Base-by-base conservation (phyloP, 2,329 filamentous ascomycete species). In the Fusarium sororula region DNA sequence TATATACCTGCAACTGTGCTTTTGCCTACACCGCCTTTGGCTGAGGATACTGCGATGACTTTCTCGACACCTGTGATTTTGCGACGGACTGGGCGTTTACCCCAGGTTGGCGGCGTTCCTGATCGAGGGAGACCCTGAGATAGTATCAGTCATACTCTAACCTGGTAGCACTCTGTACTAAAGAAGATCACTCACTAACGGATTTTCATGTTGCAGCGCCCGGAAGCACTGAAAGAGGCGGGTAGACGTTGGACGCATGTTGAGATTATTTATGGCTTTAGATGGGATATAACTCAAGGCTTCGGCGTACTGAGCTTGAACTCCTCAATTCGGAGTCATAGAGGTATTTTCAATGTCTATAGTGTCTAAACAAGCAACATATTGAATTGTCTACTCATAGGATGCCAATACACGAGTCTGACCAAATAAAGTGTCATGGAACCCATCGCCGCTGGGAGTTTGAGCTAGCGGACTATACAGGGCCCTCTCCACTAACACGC, bases 11-110 rank as follows among this genome's bases (percentile, higher is more conserved):
- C 92, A 50, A 98, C 91, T 13, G 96, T 99, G 76, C 94, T 98
- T 81, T 99, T 99, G 3, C 96, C 96, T 1, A 99, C 96, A n/a
- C 96, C 96, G 6, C 96, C 96, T 81, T 99, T 99, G 20, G 96
- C 96, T 4, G 95, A 98, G 8, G 95, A 98, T 20, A 99, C 94
- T n/a, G 95, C 95, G 67, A 99, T 90, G n/a, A 98, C 91, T 81
- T 97, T 98, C 74, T 91, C 89, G 30, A 99, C 96, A 81, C 95
- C 91, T 32, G 89, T 89, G 76, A 99, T 97, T 76, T 90, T 91
- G 74, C 94, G 90, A 78, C 93, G 92, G 77, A 94, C 90, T 1
- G 96, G 96, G 17, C 97, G 88, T 30, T 94, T 94, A 60, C 94
- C 90, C 83, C 84, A 86, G n/a, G 71, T 82, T 6, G 84, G 84